These are phyloP conservation scores for Solanum chaucha DNA, from an alignment of 257 asterid species.

Conservation along the genomic window DNA sequence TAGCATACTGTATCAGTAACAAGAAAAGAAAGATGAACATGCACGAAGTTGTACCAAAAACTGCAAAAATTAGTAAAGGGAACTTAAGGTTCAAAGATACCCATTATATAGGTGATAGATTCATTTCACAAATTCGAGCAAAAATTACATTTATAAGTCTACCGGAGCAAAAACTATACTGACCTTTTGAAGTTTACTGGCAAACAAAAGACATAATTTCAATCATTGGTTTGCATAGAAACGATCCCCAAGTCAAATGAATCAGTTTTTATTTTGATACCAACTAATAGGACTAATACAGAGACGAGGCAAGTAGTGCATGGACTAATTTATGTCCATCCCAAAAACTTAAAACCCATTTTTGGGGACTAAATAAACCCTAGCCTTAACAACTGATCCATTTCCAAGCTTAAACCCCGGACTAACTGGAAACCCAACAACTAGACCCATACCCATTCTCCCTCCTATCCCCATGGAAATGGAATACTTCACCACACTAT, in stretches of 20 bases:
- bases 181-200: background rate
- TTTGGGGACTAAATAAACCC: conserved; percentile 76
- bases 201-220: background rate
- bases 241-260: background rate
- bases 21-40: background rate
- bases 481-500: conserved; percentile 54
- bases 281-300: background rate
- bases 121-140: background rate
- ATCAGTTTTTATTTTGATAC: background rate
- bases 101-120: background rate
- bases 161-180: background rate
- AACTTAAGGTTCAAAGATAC: background rate
- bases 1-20: background rate
- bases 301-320: background rate
- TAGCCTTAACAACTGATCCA: conserved; percentile 64
- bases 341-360: conserved; percentile 13
- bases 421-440: conserved; percentile 83
- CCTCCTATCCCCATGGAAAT: conserved; percentile 29
- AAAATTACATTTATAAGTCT: background rate
- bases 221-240: background rate
- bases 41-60: background rate
- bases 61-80: background rate
- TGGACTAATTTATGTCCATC: background rate
- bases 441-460: conserved; percentile 28
- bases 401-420: conserved; percentile 91